Conservation (phyloP, 371 early-diverging fungal genomes). For the Ecytonucleospora hepatopenaei region DNA sequence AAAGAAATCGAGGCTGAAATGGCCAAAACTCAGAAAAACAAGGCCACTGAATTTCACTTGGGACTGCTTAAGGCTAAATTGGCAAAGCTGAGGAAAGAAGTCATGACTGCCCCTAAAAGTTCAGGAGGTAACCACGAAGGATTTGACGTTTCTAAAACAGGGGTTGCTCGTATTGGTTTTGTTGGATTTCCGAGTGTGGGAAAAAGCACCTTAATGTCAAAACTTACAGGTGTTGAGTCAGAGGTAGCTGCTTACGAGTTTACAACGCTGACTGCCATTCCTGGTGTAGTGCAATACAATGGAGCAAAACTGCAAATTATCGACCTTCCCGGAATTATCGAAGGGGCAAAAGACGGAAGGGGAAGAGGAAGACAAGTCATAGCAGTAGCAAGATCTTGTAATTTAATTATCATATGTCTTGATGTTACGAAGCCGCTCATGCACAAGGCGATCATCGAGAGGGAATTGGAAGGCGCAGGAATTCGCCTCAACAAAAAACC, state of each 20-base stretch:
- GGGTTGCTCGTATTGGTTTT: conserved; percentile 88
- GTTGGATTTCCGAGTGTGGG: conserved; percentile 92
- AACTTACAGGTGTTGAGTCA: conserved; percentile 79
- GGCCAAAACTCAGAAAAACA: conserved; percentile 81
- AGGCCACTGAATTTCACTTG: conserved; percentile 86
- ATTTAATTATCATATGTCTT: conserved; percentile 86
- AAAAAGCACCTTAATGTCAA: conserved; percentile 82
- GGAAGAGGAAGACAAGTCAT: conserved; percentile 89
- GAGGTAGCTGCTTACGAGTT: conserved; percentile 87
- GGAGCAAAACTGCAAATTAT: conserved; percentile 86
- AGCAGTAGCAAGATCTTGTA: conserved; percentile 88
- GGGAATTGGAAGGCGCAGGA: conserved; percentile 90
- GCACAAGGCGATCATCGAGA: conserved; percentile 73
- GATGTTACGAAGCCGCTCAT: conserved; percentile 86
- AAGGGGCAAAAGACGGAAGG: conserved; percentile 95
- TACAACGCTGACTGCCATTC: conserved; percentile 74
- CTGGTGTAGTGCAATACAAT: conserved; percentile 83
- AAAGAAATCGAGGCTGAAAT: conserved; percentile 62
- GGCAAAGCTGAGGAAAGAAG: conserved; percentile 81
- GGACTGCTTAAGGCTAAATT: conserved; percentile 85
- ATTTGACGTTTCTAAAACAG: conserved; percentile 64
- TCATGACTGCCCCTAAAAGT: conserved; percentile 66
- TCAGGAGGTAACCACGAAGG: conserved; percentile 68
- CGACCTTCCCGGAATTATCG: conserved; percentile 86
- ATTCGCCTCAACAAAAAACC: conserved; percentile 76